Evolutionary conservation across 2,329 filamentous ascomycete genomes (phyloP).

Genomic region (Aspergillus sp.): DNA sequence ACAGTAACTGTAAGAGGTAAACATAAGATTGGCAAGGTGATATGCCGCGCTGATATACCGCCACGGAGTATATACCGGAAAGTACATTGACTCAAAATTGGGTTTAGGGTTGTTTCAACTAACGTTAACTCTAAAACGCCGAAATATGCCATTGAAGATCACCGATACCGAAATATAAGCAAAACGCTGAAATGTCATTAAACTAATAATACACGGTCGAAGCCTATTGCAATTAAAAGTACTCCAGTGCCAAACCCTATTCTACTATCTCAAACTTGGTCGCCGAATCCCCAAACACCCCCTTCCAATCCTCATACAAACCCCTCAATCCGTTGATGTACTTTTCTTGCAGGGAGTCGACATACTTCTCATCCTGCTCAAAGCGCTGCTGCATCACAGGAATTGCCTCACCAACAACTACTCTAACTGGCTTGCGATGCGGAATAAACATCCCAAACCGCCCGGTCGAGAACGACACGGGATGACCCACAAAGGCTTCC

Average conservation of each 20-base stretch:
- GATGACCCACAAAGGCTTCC: slow-evolving; percentile 64
- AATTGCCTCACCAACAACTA: slow-evolving; percentile 73
- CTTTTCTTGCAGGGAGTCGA: slow-evolving; percentile 64
- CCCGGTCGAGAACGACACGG: slow-evolving; percentile 76
- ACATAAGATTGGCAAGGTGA: too few relatives aligned
- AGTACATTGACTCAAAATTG: too few relatives aligned
- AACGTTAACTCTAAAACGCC: too few relatives aligned
- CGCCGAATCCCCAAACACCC: slow-evolving; percentile 19
- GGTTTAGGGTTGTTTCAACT: too few relatives aligned
- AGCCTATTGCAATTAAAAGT: not conserved
- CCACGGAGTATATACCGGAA: too few relatives aligned
- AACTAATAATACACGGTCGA: not conserved
- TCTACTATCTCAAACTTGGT: slow-evolving; percentile 23
- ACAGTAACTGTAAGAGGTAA: not conserved
- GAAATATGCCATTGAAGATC: too few relatives aligned
- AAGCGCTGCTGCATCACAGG: slow-evolving; percentile 49
- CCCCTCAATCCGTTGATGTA: slow-evolving; percentile 53
- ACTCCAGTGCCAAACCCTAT: not conserved
- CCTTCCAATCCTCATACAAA: slow-evolving; percentile 26
- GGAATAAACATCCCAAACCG: slow-evolving; percentile 74
- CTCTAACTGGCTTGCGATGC: slow-evolving; percentile 71
- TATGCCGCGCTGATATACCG: too few relatives aligned
- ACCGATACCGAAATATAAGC: too few relatives aligned
- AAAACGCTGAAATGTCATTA: not conserved
- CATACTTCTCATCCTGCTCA: slow-evolving; percentile 59